Base-by-base conservation (phyloP, 2,329 filamentous ascomycete genomes). In the Fusarium odoratissimum region DNA sequence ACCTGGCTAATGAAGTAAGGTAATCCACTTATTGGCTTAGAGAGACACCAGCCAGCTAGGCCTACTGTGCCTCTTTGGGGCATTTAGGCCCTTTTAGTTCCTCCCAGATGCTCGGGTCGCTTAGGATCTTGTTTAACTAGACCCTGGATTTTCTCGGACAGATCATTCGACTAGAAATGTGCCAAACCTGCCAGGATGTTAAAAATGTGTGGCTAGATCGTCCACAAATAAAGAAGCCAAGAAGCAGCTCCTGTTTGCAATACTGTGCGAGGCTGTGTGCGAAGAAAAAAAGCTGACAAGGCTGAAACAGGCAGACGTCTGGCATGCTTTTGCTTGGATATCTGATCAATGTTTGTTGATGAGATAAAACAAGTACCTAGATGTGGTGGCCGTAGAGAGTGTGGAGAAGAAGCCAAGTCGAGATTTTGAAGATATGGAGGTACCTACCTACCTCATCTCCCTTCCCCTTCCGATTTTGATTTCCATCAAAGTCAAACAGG, bases 91-190 rank as follows among this genome's bases (percentile, higher is more conserved):
- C 75, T 78, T 80, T 81, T 83, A 83, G 82, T 80, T 79, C 76
- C 77, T 82, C 80, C 82, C 82, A 77, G 77, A 77, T 75, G 74
- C 71, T 78, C 75, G 82, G 82, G 80, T 82, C 82, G 78, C 78
- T 79, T 79, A 78, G 81, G 80, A 81, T 82, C 80, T 80, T 80
- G 76, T 79, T 77, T 78, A 76, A 69, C 66, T 69, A 69, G 75
- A 77, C 76, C 77, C 78, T 76, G 79, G 77, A 74, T 65, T 68
- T 71, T 74, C 71, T 69, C 63, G 71, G 67, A 75, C 70, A 69
- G 72, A 75, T 74, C 72, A 74, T 74, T 76, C 57, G 74, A 73
- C 69, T 69, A 75, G 65, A 73, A 73, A 67, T 64, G 57, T 65
- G 64, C 69, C 67, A 72, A 74, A 54, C 40, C 46, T 76, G 66